Evolutionary conservation across 306 rosid species (phyloP).

Genomic region (Quercus gilva): DNA sequence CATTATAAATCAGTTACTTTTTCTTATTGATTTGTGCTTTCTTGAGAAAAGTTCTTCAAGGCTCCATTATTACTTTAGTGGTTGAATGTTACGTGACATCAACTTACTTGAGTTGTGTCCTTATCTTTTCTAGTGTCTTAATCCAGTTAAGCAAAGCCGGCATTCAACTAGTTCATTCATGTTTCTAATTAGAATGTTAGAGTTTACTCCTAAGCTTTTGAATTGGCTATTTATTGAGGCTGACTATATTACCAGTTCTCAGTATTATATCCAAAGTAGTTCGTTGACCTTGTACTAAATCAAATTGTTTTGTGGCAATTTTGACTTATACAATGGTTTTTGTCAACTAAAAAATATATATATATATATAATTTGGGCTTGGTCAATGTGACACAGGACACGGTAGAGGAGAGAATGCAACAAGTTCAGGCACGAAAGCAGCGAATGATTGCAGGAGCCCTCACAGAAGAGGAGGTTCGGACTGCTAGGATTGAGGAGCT

Average conservation of each 20-base stretch:
- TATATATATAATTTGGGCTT: background rate
- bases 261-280: background rate
- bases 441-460: conserved; percentile 76
- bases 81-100: background rate
- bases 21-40: background rate
- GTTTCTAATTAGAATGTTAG: no score
- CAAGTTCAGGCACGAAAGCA: conserved; percentile 78
- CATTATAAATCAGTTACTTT: no score
- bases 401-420: conserved; percentile 71
- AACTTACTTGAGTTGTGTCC: background rate
- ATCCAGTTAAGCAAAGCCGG: no score
- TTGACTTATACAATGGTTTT: conserved; percentile 17
- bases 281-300: no score
- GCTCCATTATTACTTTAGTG: background rate
- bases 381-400: conserved; percentile 38
- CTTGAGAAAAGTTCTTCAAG: no score
- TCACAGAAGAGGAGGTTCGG: conserved; percentile 71
- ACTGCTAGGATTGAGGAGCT: conserved; percentile 72
- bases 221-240: background rate
- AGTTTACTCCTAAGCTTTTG: no score
- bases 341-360: background rate
- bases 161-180: no score
- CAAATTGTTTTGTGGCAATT: no score
- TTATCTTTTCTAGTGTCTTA: no score
- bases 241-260: background rate